These are phyloP conservation scores for Septoria linicola DNA, from an alignment of 2,329 filamentous ascomycete species.

Conservation along the genomic window DNA sequence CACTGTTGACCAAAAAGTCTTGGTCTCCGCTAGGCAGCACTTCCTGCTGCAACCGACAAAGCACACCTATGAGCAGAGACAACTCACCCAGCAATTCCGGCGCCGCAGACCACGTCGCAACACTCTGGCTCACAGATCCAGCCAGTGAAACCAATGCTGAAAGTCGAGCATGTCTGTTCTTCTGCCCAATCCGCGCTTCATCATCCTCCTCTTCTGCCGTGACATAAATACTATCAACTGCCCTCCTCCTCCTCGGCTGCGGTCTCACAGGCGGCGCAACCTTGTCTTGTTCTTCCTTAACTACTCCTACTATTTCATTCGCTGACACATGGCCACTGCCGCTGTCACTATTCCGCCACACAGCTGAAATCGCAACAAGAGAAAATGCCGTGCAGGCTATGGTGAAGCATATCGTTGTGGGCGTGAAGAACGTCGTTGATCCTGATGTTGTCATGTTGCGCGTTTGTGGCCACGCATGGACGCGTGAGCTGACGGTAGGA, in stretches of 20 bases:
- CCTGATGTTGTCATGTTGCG: no score
- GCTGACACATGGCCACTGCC: background rate
- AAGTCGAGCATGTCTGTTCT: background rate
- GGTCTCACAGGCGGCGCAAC: background rate
- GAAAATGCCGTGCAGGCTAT: conserved; percentile 32
- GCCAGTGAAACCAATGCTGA: conserved; percentile 7
- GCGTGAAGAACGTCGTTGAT: conserved; percentile 22
- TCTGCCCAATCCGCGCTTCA: no score
- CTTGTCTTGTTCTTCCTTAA: background rate
- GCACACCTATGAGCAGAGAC: conserved; percentile 21
- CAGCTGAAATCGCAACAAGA: conserved; percentile 26
- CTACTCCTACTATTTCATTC: background rate
- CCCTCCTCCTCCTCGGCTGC: conserved; percentile 3
- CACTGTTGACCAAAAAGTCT: background rate
- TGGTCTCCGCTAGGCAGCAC: background rate
- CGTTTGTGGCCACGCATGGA: no score
- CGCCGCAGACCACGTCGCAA: background rate
- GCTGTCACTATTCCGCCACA: conserved; percentile 22
- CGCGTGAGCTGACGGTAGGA: no score
- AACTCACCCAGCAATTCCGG: conserved; percentile 22
- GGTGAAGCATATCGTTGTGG: conserved; percentile 28
- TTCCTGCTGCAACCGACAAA: conserved; percentile 29
- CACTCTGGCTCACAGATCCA: background rate
- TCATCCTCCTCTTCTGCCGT: background rate
- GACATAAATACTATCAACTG: conserved; percentile 16